phyloP scores from a whole-genome alignment of 352 stramenopile genomes.

The Pythium brachiatum region DNA sequence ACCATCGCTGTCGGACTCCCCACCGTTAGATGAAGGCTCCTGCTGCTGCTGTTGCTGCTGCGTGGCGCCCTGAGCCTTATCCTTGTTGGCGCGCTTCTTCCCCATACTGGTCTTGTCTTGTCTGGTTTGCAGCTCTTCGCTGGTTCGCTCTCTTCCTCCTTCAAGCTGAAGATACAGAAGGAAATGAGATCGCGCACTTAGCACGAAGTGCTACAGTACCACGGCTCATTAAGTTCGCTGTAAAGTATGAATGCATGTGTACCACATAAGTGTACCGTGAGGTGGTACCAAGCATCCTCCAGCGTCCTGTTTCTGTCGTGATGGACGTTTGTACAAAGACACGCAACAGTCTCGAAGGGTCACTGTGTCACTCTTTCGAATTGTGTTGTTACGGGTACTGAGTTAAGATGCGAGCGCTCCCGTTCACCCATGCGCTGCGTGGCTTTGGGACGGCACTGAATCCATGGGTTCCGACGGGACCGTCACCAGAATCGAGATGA shows the following conservation, averaged over 20 bases:
- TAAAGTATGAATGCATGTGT: slow-evolving; percentile 9
- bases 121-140: slow-evolving; percentile 9
- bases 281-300: not conserved
- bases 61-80: not conserved
- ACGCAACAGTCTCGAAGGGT: slow-evolving; percentile 3
- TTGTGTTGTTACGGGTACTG: slow-evolving; percentile 7
- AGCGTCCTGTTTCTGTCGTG: not conserved
- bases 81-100: slow-evolving; percentile 26
- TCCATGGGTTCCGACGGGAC: not conserved
- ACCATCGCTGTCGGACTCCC: not conserved
- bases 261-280: slow-evolving; percentile 4
- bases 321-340: slow-evolving; percentile 25
- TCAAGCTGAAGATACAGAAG: not conserved
- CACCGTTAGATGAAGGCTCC: not conserved
- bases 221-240: not conserved
- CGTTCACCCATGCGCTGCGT: slow-evolving; percentile 22
- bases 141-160: not conserved
- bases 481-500: not conserved
- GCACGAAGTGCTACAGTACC: not conserved
- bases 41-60: not conserved
- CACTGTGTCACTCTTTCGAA: not conserved
- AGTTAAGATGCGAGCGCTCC: slow-evolving; percentile 8
- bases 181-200: slow-evolving; percentile 26
- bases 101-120: slow-evolving; percentile 8
- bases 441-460: slow-evolving; percentile 21